Percentiles rank a stretch among this genome's conserved stretches.
Conservation (phyloP, 2,329 filamentous ascomycete species). For the Thelonectria rubi region DNA sequence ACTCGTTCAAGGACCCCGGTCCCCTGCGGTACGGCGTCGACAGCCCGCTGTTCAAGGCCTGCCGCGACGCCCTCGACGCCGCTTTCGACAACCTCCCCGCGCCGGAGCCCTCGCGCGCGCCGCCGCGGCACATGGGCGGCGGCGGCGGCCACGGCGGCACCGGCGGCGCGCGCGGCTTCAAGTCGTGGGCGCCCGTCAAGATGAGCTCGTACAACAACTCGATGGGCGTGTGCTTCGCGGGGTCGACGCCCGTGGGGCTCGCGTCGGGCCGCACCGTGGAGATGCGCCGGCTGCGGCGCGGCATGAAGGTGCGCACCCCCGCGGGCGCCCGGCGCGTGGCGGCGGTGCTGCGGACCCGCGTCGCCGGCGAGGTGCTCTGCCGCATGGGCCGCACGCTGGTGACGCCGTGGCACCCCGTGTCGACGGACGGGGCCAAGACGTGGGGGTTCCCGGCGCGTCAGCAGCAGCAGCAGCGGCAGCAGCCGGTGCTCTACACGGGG, state of each 20-base stretch:
- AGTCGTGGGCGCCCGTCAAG: slow-evolving; percentile 34
- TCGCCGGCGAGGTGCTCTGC: slow-evolving; percentile 54
- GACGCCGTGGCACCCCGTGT: slow-evolving; percentile 69
- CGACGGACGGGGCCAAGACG: slow-evolving; percentile 41
- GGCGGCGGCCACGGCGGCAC: not conserved
- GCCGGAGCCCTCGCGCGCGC: slow-evolving; percentile 50
- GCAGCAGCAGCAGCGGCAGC: no score
- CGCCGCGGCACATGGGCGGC: not conserved
- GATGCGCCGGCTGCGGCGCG: slow-evolving; percentile 55
- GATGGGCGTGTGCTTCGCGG: slow-evolving; percentile 62
- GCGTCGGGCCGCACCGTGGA: slow-evolving; percentile 51
- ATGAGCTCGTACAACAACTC: slow-evolving; percentile 58
- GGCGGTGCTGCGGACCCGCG: slow-evolving; percentile 60
- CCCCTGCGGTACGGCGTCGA: slow-evolving; percentile 62
- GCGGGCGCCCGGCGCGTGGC: slow-evolving; percentile 58
- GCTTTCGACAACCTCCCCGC: slow-evolving; percentile 59
- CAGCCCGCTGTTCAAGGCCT: slow-evolving; percentile 61
- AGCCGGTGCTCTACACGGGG: slow-evolving; percentile 56
- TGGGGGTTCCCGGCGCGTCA: slow-evolving; percentile 62
- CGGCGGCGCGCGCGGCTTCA: not conserved
- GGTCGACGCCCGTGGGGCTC: slow-evolving; percentile 56
- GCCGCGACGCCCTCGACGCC: slow-evolving; percentile 58
- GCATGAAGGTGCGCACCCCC: slow-evolving; percentile 61
- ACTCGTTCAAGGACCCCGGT: slow-evolving; percentile 69
- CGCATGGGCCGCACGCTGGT: slow-evolving; percentile 58